Conservation (phyloP, 495 filamentous ascomycete genomes). For the Talaromyces trachyspermus region DNA sequence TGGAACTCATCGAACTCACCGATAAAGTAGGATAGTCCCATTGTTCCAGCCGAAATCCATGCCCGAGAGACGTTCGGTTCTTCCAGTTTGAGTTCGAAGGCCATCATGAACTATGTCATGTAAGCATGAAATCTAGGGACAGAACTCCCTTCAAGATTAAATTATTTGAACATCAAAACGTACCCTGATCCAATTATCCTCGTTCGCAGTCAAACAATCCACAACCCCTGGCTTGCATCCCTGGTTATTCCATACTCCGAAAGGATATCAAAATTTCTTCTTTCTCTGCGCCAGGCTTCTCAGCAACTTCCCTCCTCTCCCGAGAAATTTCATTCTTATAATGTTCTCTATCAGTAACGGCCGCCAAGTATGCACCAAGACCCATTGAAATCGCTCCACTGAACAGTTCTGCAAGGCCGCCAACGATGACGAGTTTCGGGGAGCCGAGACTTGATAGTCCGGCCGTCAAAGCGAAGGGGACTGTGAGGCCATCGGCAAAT, state of each 20-base stretch:
- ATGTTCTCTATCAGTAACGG: constrained; percentile 39
- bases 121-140: too few species aligned
- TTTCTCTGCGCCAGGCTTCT: constrained; percentile 31
- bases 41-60: constrained; percentile 41
- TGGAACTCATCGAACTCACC: constrained; percentile 19
- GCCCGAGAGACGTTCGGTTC: constrained; percentile 33
- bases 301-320: constrained; percentile 33
- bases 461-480: constrained; percentile 59
- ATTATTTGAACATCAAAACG: too few species aligned
- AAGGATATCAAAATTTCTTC: constrained; percentile 37
- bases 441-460: constrained; percentile 51
- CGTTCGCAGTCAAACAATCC: constrained; percentile 27
- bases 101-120: constrained; percentile 41
- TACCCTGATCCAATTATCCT: constrained; percentile 37
- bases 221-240: constrained; percentile 28
- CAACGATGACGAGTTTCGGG: constrained; percentile 59
- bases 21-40: constrained; percentile 47
- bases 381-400: constrained; percentile 66
- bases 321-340: constrained; percentile 39
- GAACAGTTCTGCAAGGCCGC: constrained; percentile 60
- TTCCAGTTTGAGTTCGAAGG: constrained; percentile 42
- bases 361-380: constrained; percentile 53
- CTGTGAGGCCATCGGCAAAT: constrained; percentile 57
- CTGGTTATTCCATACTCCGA: constrained; percentile 30
- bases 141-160: too few species aligned